phyloP scores from a whole-genome alignment of 129 eudicot species.

The Pittosporum tobira region DNA sequence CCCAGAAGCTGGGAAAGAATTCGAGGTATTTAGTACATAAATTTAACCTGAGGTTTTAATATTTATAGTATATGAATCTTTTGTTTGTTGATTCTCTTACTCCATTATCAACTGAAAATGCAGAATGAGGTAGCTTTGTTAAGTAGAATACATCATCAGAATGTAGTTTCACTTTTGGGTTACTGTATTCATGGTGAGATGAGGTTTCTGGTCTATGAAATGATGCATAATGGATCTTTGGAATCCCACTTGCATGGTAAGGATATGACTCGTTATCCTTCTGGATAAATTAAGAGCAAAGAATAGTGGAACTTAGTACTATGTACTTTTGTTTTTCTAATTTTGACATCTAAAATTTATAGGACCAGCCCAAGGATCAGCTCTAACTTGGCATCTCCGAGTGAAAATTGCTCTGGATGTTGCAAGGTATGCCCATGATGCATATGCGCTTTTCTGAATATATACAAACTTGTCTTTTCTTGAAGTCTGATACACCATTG shows the following conservation, averaged over 20 bases:
- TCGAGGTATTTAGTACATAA: conserved; percentile 42
- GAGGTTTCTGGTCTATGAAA: conserved; percentile 64
- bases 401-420: conserved; percentile 90
- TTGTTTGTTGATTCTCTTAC: conserved; percentile 8
- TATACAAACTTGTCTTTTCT: not conserved
- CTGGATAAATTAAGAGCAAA: not conserved
- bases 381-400: conserved; percentile 69
- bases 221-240: conserved; percentile 89
- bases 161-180: conserved; percentile 70
- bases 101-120: conserved; percentile 14
- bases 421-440: conserved; percentile 45
- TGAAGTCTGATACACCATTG: not conserved
- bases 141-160: conserved; percentile 82
- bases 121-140: conserved; percentile 88
- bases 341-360: conserved; percentile 3
- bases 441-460: not conserved
- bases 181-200: conserved; percentile 59
- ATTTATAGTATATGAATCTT: not conserved
- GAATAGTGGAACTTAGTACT: not conserved
- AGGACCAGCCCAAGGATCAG: conserved; percentile 72
- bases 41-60: not conserved
- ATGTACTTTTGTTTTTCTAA: conserved; percentile 1
- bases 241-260: conserved; percentile 85
- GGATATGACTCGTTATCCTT: not conserved
- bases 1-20: conserved; percentile 52